Evolutionary conservation across 345 rosid genomes (phyloP).

Genomic region (Salix koriyanagi): DNA sequence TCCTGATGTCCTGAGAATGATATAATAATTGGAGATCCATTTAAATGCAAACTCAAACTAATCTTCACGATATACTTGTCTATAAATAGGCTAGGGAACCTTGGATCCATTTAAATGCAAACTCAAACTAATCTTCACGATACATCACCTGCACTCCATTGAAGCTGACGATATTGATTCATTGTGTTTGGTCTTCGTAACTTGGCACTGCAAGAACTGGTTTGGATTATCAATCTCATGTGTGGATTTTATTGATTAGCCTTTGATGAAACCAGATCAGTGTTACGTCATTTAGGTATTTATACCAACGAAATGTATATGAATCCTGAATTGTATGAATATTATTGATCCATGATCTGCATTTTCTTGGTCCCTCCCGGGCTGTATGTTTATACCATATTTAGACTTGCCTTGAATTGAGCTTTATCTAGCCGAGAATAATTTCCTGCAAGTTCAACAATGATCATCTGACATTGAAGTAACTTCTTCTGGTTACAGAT

Average conservation of each 20-base stretch:
- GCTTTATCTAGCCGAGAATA: neutral
- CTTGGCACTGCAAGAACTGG: neutral
- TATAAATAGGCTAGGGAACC: too few species aligned
- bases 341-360: neutral
- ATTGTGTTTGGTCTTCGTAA: neutral
- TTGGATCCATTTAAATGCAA: neutral
- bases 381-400: neutral
- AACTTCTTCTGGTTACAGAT: constrained; percentile 16
- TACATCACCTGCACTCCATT: neutral
- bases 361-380: neutral
- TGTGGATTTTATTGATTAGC: neutral
- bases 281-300: neutral
- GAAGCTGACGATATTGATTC: neutral
- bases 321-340: neutral
- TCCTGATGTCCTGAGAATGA: neutral
- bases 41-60: neutral
- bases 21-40: neutral
- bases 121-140: neutral
- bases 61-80: too few species aligned
- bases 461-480: neutral
- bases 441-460: neutral
- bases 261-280: neutral
- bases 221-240: neutral
- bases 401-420: neutral
- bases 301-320: neutral